These are phyloP conservation scores for Acorus gramineus DNA, from an alignment of 106 monocot species.

Conservation along the genomic window DNA sequence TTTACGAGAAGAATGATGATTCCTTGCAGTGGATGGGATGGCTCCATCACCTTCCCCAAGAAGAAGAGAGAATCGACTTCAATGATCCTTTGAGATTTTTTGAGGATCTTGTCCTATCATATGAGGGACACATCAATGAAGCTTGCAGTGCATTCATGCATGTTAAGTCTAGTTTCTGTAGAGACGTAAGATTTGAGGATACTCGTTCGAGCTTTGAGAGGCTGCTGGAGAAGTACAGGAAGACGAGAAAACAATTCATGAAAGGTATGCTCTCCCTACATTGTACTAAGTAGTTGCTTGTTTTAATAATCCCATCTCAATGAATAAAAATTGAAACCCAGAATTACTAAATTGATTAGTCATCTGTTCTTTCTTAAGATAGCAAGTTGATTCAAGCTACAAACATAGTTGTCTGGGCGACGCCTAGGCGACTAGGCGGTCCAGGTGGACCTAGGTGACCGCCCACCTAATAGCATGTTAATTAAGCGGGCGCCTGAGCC, in stretches of 20 bases:
- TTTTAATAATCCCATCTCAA: background rate
- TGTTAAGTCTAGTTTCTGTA: constrained; percentile 52
- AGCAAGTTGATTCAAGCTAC: no score
- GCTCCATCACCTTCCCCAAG: constrained; percentile 44
- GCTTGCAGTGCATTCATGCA: constrained; percentile 22
- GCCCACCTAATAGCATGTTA: no score
- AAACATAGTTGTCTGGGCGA: no score
- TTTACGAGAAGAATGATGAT: constrained; percentile 28
- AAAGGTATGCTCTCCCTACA: constrained; percentile 72
- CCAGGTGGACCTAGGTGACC: no score
- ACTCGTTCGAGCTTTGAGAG: constrained; percentile 28
- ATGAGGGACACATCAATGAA: constrained; percentile 14
- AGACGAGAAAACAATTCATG: constrained; percentile 60
- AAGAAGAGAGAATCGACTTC: constrained; percentile 26
- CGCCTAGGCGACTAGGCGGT: no score
- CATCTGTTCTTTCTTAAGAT: no score
- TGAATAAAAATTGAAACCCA: background rate
- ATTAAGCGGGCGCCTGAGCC: no score
- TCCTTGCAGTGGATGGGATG: constrained; percentile 71
- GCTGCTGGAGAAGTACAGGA: constrained; percentile 59
- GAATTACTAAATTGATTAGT: background rate
- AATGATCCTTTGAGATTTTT: constrained; percentile 23
- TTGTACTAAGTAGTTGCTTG: background rate
- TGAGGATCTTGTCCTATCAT: constrained; percentile 27
- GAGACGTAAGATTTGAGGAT: constrained; percentile 53